Evolutionary conservation across 176 grass and related monocot species (phyloP).

Genomic region (Hyparrhenia diplandra): DNA sequence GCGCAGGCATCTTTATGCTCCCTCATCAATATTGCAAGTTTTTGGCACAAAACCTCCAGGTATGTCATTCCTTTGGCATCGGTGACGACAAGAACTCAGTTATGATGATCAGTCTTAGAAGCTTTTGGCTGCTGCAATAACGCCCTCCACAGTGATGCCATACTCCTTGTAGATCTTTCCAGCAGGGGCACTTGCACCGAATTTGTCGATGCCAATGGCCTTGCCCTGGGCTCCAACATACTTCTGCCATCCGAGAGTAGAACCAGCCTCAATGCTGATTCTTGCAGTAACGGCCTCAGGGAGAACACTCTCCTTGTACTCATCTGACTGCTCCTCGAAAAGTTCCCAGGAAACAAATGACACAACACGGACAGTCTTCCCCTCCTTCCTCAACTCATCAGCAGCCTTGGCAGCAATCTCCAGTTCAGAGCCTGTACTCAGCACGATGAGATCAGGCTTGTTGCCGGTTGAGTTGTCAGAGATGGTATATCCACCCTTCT

Average conservation of each 20-base stretch:
- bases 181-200: conserved; percentile 92
- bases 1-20: conserved; percentile 18
- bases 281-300: conserved; percentile 67
- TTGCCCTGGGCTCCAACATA: conserved; percentile 68
- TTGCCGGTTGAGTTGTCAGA: conserved; percentile 89
- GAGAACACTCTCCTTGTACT: conserved; percentile 91
- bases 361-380: conserved; percentile 88
- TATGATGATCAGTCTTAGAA: conserved; percentile 52
- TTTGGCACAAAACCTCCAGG: conserved; percentile 12
- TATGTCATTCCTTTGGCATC: conserved; percentile 25
- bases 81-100: conserved; percentile 3
- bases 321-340: conserved; percentile 74
- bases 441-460: conserved; percentile 79
- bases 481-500: conserved; percentile 86
- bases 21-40: conserved; percentile 37
- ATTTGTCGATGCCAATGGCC: conserved; percentile 90
- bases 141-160: conserved; percentile 64
- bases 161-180: conserved; percentile 90
- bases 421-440: conserved; percentile 82
- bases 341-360: conserved; percentile 88
- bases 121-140: conserved; percentile 71
- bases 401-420: conserved; percentile 84
- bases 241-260: conserved; percentile 87
- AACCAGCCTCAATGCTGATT: conserved; percentile 85
- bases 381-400: conserved; percentile 84